Conservation (phyloP, 352 stramenopile genomes). For the Phytophthora litchii region DNA sequence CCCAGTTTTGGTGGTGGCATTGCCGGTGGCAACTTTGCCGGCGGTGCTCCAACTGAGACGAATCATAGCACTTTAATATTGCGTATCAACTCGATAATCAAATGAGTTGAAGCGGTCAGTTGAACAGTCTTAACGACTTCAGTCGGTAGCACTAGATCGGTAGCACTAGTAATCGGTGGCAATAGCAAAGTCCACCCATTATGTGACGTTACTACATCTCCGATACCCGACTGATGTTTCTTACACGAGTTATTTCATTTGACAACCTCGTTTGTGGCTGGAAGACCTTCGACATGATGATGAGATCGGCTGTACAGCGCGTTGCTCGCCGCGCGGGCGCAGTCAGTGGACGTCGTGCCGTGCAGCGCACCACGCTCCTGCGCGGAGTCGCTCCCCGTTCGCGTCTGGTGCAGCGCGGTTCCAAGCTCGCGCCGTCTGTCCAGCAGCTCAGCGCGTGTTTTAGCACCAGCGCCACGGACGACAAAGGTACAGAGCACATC, state of each 20-base stretch:
- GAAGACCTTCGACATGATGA: conserved; percentile 38
- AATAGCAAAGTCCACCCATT: neutral
- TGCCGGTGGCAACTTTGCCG: conserved; percentile 1
- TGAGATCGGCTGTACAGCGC: conserved; percentile 54
- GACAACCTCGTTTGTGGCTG: conserved; percentile 33
- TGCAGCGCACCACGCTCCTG: conserved; percentile 18
- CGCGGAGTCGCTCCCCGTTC: conserved; percentile 4
- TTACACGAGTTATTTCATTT: conserved; percentile 15
- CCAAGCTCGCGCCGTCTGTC: conserved; percentile 37
- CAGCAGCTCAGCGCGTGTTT: conserved; percentile 47
- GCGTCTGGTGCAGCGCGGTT: conserved; percentile 23
- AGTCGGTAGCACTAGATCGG: conserved; percentile 1
- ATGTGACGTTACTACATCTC: conserved; percentile 3
- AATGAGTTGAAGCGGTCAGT: conserved; percentile 3
- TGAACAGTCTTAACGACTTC: conserved; percentile 4
- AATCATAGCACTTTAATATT: neutral
- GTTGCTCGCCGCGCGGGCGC: conserved; percentile 40
- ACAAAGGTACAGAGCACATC: conserved; percentile 34
- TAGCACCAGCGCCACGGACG: conserved; percentile 46
- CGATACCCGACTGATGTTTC: conserved; percentile 8
- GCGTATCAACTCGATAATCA: conserved; percentile 7
- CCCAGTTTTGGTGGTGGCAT: conserved; percentile 12
- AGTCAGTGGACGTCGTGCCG: conserved; percentile 23
- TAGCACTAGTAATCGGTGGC: conserved; percentile 3
- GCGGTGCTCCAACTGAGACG: neutral